A percentile compares a stretch with the other conserved stretches of the same genome.
Evolutionary conservation across 495 filamentous ascomycete species (phyloP).

Genomic region (Neurospora tetraspora): DNA sequence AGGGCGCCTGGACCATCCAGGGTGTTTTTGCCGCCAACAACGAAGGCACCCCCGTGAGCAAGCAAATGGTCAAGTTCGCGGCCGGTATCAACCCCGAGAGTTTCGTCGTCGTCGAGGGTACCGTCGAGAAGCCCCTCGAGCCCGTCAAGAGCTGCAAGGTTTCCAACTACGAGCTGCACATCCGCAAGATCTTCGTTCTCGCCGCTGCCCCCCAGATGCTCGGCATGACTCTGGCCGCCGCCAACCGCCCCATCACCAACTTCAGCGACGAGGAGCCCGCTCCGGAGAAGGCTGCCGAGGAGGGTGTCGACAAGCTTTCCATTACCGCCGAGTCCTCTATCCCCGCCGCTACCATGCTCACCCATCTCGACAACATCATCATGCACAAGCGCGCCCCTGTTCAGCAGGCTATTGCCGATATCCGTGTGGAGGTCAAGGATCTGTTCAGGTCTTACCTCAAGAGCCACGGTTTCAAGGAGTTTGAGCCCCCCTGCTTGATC

Average conservation of each 20-base stretch:
- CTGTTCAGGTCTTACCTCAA: slow-evolving; percentile 75
- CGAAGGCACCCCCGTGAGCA: slow-evolving; percentile 45
- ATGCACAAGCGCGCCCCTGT: slow-evolving; percentile 84
- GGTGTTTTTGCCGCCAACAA: slow-evolving; percentile 51
- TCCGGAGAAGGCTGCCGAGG: slow-evolving; percentile 34
- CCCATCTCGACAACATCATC: slow-evolving; percentile 78
- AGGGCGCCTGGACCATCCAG: slow-evolving; percentile 49
- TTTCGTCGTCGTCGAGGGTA: slow-evolving; percentile 71
- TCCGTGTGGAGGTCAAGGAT: slow-evolving; percentile 72
- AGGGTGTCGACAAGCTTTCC: slow-evolving; percentile 45
- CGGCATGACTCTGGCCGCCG: slow-evolving; percentile 59
- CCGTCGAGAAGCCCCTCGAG: slow-evolving; percentile 70
- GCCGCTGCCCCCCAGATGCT: slow-evolving; percentile 49
- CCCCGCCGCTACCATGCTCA: slow-evolving; percentile 60
- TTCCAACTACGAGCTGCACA: slow-evolving; percentile 70
- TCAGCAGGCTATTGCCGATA: slow-evolving; percentile 70
- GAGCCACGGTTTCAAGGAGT: slow-evolving; percentile 68
- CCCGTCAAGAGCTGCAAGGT: slow-evolving; percentile 74
- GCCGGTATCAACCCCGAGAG: slow-evolving; percentile 66
- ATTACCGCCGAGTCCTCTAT: slow-evolving; percentile 31
- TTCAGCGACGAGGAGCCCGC: slow-evolving; percentile 51
- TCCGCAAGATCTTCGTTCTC: slow-evolving; percentile 67
- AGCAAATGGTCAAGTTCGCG: slow-evolving; percentile 93
- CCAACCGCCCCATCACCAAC: slow-evolving; percentile 55
- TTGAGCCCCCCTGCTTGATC: slow-evolving; percentile 67